A percentile compares a stretch with the other conserved stretches of the same genome.
These are phyloP conservation scores for Coemansia reversa DNA, from an alignment of 192 early-diverging fungal genomes.

Conservation along the genomic window DNA sequence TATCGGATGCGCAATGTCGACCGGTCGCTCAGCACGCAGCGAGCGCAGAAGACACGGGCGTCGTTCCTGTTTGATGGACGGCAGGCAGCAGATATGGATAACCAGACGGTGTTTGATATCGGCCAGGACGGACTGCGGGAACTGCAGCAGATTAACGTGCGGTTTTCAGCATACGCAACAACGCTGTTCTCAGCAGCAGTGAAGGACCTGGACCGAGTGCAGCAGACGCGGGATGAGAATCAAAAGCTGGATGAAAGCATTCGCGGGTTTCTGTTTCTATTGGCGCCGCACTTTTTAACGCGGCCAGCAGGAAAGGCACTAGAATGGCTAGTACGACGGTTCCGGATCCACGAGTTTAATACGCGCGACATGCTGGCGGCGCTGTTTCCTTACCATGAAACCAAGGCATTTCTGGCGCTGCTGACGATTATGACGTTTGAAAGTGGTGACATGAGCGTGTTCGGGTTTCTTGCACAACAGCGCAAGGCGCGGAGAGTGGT, in stretches of 20 bases:
- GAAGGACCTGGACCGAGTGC: conserved; percentile 76
- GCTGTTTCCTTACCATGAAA: conserved; percentile 93
- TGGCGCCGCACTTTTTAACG: conserved; percentile 85
- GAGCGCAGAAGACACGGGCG: conserved; percentile 59
- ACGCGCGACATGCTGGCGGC: conserved; percentile 71
- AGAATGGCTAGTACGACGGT: conserved; percentile 90
- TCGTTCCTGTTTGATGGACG: conserved; percentile 80
- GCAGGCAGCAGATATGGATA: conserved; percentile 86
- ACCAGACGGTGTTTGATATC: conserved; percentile 82
- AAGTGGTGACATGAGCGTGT: conserved; percentile 52
- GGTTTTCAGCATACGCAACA: conserved; percentile 65
- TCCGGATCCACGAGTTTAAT: conserved; percentile 86
- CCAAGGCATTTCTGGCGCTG: conserved; percentile 81
- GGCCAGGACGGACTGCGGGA: conserved; percentile 77
- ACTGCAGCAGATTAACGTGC: conserved; percentile 62
- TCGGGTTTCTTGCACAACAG: conserved; percentile 43
- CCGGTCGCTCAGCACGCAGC: conserved; percentile 57
- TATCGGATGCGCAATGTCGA: conserved; percentile 63
- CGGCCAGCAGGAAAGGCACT: conserved; percentile 82
- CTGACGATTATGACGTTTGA: conserved; percentile 69
- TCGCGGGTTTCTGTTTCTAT: conserved; percentile 64
- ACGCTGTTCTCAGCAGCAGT: conserved; percentile 80
- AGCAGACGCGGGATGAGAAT: conserved; percentile 80
- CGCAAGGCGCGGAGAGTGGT: conserved; percentile 59
- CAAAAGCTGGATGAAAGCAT: conserved; percentile 75